Base-by-base conservation (phyloP, 495 filamentous ascomycete species). In the Hypoxylon fragiforme region DNA sequence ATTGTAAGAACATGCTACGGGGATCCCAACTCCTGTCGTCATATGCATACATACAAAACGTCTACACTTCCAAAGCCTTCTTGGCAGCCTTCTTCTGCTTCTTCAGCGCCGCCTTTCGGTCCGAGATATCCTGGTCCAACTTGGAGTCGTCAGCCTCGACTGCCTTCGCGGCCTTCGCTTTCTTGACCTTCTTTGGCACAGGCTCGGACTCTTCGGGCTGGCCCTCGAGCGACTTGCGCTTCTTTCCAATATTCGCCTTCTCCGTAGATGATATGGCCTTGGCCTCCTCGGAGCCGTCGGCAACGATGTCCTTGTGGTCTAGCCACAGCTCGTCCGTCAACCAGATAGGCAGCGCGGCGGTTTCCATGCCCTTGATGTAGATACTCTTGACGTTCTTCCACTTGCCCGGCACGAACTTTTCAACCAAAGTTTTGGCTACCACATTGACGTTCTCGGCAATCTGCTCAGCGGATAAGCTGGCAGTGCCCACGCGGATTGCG, bases 241-340 rank as follows among this genome's bases (percentile, higher is more conserved):
- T 90, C 81, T 85, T 89, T 50, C 73, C 75, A 47, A 79, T 74
- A 68, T 82, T 85, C 50, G 75, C 72, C 63, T 76, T 76, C 66
- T 83, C 81, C 18, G 69, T 69, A 42, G 49, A 64, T 12, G 70
- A 47, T n/a, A 71, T 57, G n/a, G 70, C 68, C 57, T 73, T 70
- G 32, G 70, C 65, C 24, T 77, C 75, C 42, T 74, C 75, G 35
- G 81, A 69, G 44, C 82, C 82, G 61, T 85, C 75, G 3, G 79
- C 72, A 5, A 95, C 71, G 3, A 97, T 86, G 70, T 95, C 88
- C 42, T 60, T 76, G 57, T 92, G 87, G 43, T 90, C 87, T 24
- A 87, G 73, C 90, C 92, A 98, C 44, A 98, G 72, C 75, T 97
- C 89, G 63, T 86, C 83, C 7, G 94, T 87, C 64, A 97, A 75